A percentile compares a stretch with the other conserved stretches of the same genome.
Conservation (phyloP, 345 rosid genomes). For the Heritiera littoralis region DNA sequence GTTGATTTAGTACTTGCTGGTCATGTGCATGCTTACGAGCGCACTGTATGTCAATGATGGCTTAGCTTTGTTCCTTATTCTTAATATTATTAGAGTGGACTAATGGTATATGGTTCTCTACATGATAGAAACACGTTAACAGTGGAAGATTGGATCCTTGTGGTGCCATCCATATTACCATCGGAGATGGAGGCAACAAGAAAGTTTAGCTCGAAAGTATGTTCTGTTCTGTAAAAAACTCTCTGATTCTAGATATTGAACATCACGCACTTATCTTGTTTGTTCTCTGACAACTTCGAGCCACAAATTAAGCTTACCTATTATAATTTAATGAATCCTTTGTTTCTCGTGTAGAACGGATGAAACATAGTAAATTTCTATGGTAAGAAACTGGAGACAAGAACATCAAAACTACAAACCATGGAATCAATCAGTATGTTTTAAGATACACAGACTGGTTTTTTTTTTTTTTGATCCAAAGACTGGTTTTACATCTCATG, state of each 20-base stretch:
- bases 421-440: no score
- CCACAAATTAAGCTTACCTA: neutral
- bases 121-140: neutral
- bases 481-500: no score
- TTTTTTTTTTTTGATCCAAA: no score
- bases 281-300: neutral
- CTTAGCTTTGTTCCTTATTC: neutral
- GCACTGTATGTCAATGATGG: conserved; percentile 50
- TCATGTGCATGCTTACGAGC: conserved; percentile 97
- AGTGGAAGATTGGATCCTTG: conserved; percentile 67
- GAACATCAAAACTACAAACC: no score
- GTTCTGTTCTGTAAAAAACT: conserved; percentile 16
- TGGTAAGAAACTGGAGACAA: no score
- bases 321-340: neutral
- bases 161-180: conserved; percentile 81
- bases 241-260: neutral
- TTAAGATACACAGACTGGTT: no score
- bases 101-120: no score
- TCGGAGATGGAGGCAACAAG: conserved; percentile 93
- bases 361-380: no score
- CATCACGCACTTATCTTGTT: neutral
- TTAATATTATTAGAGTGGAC: conserved; percentile 17
- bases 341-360: no score
- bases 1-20: conserved; percentile 82
- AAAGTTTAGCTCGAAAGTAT: conserved; percentile 84